These are phyloP conservation scores for Rhazya stricta DNA, from an alignment of 257 asterid species.

Conservation along the genomic window DNA sequence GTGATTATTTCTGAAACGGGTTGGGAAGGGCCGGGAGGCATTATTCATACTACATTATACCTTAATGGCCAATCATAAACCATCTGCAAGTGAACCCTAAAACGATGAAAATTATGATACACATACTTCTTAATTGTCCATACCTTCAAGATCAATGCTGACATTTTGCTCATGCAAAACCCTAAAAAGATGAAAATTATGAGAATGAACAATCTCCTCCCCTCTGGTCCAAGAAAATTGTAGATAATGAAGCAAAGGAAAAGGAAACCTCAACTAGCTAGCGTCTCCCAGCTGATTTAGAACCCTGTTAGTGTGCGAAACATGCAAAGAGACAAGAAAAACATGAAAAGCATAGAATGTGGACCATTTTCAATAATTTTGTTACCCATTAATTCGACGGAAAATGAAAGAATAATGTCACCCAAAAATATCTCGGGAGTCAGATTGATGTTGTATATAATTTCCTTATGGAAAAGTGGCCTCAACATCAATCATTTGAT, in stretches of 20 bases:
- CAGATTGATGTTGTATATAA: neutral
- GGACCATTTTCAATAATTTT: neutral
- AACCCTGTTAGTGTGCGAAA: neutral
- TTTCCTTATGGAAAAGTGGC: neutral
- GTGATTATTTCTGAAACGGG: neutral
- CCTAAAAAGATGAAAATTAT: no score
- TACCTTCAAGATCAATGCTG: no score
- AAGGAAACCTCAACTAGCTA: neutral
- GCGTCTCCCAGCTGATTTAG: neutral
- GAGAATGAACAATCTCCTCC: no score
- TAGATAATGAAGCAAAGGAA: neutral
- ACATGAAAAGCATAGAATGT: neutral
- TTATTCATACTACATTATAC: no score
- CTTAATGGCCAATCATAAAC: no score
- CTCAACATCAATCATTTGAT: slow-evolving; percentile 7
- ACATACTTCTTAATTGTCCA: no score
- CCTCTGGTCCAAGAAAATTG: no score
- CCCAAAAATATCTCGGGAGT: neutral
- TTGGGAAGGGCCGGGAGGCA: no score
- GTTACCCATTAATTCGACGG: neutral
- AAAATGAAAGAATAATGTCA: neutral
- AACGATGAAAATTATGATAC: no score
- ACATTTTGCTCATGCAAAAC: no score
- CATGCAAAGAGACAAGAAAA: neutral
- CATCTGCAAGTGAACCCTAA: no score